Base-by-base conservation (phyloP, 768 basidiomycete species). In the Phylloporus sp. region DNA sequence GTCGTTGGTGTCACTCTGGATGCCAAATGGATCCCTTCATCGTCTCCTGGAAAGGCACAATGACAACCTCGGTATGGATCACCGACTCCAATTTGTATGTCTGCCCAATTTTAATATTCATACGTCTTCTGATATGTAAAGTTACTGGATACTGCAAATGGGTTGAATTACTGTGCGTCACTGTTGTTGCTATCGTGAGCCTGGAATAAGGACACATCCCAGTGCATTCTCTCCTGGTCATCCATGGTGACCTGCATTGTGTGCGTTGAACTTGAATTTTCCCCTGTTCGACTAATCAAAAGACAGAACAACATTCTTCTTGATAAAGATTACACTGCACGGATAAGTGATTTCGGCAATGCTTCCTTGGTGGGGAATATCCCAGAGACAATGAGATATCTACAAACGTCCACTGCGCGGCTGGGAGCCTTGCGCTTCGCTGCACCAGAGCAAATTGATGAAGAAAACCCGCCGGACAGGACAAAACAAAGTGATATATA, bases 261-360 rank as follows among this genome's bases (percentile, higher is more conserved):
- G 59, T 63, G 16, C 28, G 43, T 59, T n/a, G 4, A 7, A 5
- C n/a, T n/a, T n/a, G n/a, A n/a, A n/a, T n/a, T n/a, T n/a, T 10
- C 4, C 4, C 16, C 11, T 29, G 5, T 18, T 31, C 27, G 11
- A 24, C 44, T 51, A 23, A 56, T 4, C 1, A n/a, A 6, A 9
- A 16, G 13, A 35, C 23, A 63, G 59, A 60, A 54, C 4, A 59
- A 63, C 1, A 39, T 61, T 9, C 43, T 61, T 10, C n/a, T 61
- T 5, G 53, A 54, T 8, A 43, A 18, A 16, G 27, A 56, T 8
- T 53, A 69, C 22, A 70, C 66, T 22, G 76, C 70, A 0, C 67
- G 68, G 5, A 56, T 79, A 8, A 68, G 70, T 31, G 77, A 78
- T 47, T 79, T 79, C 42, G 77, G 77, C 1, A 43, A 61, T 40